Evolutionary conservation across 2,329 filamentous ascomycete species (phyloP).

Genomic region (Hortaea sp.): DNA sequence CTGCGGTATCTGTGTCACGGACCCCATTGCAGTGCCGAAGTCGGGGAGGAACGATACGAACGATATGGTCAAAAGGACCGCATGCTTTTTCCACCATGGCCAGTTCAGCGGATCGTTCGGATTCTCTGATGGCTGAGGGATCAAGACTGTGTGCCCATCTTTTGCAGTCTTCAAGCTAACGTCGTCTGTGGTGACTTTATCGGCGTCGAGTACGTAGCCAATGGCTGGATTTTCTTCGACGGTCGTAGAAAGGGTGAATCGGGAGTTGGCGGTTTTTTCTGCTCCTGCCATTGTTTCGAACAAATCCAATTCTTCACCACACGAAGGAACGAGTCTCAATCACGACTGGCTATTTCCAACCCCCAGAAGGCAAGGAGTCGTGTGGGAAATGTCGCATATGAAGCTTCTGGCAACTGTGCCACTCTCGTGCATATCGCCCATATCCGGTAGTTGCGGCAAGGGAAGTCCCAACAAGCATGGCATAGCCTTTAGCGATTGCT

Average conservation of each 20-base stretch:
- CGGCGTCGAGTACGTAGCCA: conserved; percentile 8
- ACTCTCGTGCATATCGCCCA: no score
- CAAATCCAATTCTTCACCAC: no score
- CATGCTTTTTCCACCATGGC: conserved; percentile 28
- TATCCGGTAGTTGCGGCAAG: no score
- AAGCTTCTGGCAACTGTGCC: no score
- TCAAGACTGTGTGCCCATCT: conserved; percentile 9
- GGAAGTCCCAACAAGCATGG: no score
- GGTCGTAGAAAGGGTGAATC: neutral
- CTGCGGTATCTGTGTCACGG: conserved; percentile 31
- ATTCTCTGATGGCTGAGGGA: conserved; percentile 9
- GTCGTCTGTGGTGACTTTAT: neutral
- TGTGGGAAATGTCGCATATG: no score
- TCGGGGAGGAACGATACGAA: conserved; percentile 24
- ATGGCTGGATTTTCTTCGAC: neutral
- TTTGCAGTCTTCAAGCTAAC: conserved; percentile 3
- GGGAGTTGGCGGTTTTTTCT: no score
- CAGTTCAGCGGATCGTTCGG: conserved; percentile 14
- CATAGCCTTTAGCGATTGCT: no score
- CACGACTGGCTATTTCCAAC: no score
- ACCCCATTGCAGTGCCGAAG: conserved; percentile 32
- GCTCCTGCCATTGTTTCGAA: no score
- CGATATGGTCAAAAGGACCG: conserved; percentile 29
- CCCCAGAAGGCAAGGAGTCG: no score
- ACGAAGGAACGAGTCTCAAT: no score